Conservation (phyloP, 768 basidiomycete species). For the Tylopilus subfusipes region DNA sequence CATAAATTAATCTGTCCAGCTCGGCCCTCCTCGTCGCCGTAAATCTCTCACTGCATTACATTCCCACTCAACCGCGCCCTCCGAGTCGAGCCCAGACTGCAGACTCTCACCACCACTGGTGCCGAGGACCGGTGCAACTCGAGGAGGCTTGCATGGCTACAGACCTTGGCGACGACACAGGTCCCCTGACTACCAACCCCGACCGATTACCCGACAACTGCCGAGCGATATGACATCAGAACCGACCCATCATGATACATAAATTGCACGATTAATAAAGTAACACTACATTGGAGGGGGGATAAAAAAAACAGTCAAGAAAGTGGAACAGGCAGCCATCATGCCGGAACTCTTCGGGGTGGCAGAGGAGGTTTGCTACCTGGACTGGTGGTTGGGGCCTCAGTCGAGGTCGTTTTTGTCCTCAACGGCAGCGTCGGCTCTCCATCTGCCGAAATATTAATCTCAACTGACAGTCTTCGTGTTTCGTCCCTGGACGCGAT, state of each 20-base stretch:
- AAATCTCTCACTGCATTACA: not conserved
- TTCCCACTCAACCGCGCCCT: too few species aligned
- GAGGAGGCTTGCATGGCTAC: not conserved
- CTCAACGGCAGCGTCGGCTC: constrained; percentile 5
- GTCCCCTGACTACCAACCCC: not conserved
- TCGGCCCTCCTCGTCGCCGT: not conserved
- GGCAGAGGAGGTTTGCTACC: constrained; percentile 33
- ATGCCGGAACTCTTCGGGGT: constrained; percentile 28
- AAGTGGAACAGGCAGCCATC: constrained; percentile 1
- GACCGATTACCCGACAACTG: not conserved
- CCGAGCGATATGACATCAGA: not conserved
- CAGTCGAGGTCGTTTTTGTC: constrained; percentile 4
- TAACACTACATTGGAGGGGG: constrained; percentile 6
- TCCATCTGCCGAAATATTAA: constrained; percentile 3
- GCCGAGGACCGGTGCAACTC: not conserved
- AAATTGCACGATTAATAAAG: not conserved
- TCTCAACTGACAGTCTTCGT: constrained; percentile 27
- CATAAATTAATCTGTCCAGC: not conserved
- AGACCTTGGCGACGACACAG: not conserved
- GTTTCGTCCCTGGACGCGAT: constrained; percentile 50
- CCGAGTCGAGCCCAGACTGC: not conserved
- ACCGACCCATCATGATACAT: not conserved
- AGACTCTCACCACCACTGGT: not conserved
- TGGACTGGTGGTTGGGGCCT: not conserved
- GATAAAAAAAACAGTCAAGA: too few species aligned